Percentiles rank a stretch among this genome's conserved stretches.
phyloP scores from a whole-genome alignment of 2,329 filamentous ascomycete species.

The Phyllosticta citribraziliensis region DNA sequence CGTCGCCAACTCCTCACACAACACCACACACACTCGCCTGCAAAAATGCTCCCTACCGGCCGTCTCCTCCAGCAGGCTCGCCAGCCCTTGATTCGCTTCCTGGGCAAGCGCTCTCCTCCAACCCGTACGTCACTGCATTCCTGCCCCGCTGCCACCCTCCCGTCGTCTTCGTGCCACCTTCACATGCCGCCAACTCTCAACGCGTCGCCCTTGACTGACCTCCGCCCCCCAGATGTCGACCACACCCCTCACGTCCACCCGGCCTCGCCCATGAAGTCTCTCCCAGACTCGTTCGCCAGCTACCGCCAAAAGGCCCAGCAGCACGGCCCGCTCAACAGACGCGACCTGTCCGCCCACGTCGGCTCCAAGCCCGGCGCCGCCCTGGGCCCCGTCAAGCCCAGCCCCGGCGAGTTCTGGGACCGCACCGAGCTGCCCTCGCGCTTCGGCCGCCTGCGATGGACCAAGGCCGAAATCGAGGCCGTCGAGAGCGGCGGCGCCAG shows the following conservation, averaged over 20 bases:
- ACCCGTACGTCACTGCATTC: slow-evolving; percentile 26
- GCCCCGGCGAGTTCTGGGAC: slow-evolving; percentile 74
- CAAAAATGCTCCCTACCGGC: slow-evolving; percentile 34
- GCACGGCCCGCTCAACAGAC: slow-evolving; percentile 55
- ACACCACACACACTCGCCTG: slow-evolving; percentile 4
- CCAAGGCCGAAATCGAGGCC: slow-evolving; percentile 81
- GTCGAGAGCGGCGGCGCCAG: slow-evolving; percentile 87
- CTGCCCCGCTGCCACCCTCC: background rate
- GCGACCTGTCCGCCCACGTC: slow-evolving; percentile 27
- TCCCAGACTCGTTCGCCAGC: slow-evolving; percentile 61
- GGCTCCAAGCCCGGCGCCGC: slow-evolving; percentile 58
- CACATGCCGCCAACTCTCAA: slow-evolving; percentile 10
- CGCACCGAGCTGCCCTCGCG: slow-evolving; percentile 75
- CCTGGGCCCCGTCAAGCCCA: slow-evolving; percentile 62
- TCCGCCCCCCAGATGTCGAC: slow-evolving; percentile 51
- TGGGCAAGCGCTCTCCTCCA: slow-evolving; percentile 39
- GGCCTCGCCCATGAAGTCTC: slow-evolving; percentile 54
- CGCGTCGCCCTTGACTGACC: slow-evolving; percentile 1
- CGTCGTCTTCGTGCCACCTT: background rate
- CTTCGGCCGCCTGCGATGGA: slow-evolving; percentile 69
- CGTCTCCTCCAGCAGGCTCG: slow-evolving; percentile 34
- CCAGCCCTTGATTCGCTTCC: slow-evolving; percentile 43
- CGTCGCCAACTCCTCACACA: background rate
- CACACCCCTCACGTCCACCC: slow-evolving; percentile 66
- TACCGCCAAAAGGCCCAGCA: slow-evolving; percentile 72